These are phyloP conservation scores for Drosera capensis DNA, from an alignment of 148 eudicot genomes.

Conservation along the genomic window DNA sequence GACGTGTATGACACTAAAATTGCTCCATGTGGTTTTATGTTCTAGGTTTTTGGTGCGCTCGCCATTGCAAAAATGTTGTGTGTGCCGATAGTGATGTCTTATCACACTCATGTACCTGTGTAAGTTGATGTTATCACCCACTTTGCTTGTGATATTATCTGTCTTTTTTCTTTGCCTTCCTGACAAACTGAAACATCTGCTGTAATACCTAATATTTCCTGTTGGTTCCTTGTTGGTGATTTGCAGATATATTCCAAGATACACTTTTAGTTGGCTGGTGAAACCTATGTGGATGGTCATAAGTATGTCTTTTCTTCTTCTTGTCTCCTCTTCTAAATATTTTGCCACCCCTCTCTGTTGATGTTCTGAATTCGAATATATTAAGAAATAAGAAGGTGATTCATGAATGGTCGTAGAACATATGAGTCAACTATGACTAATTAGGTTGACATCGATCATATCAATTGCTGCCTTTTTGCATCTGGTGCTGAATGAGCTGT, in stretches of 20 bases:
- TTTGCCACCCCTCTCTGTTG: too few species aligned
- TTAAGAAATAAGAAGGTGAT: too few species aligned
- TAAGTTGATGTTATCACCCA: too few species aligned
- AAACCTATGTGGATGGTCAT: constrained; percentile 94
- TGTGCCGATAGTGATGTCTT: constrained; percentile 94
- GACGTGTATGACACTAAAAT: too few species aligned
- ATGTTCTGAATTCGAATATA: too few species aligned
- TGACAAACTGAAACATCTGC: not conserved
- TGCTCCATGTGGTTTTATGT: too few species aligned
- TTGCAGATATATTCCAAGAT: constrained; percentile 89
- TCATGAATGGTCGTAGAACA: too few species aligned
- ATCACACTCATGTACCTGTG: constrained; percentile 98
- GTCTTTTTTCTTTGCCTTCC: too few species aligned
- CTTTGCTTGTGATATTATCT: too few species aligned
- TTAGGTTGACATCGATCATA: too few species aligned
- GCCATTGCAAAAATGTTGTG: constrained; percentile 71
- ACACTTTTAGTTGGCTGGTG: constrained; percentile 96
- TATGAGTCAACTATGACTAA: too few species aligned
- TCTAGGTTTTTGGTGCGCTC: constrained; percentile 89
- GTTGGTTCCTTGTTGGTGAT: constrained; percentile 9
- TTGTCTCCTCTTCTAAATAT: not conserved
- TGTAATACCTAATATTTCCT: not conserved
- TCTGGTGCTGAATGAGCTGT: not conserved
- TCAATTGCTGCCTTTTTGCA: too few species aligned
- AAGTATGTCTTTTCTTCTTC: constrained; percentile 33